phyloP scores from a whole-genome alignment of 768 basidiomycete species.

The Xerocomellus chrysenteron region DNA sequence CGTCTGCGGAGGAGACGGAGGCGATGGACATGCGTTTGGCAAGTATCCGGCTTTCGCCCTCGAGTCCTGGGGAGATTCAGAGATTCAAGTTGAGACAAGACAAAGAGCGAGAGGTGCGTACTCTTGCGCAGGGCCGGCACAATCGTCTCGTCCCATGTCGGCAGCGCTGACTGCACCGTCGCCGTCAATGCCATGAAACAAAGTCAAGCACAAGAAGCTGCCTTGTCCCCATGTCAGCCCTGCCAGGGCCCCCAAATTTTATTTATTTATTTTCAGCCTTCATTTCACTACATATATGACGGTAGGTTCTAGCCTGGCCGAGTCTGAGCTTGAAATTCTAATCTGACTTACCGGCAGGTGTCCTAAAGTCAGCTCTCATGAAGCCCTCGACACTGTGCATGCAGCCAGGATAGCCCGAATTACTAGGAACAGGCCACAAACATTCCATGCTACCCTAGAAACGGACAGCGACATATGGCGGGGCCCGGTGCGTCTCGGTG shows the following conservation, averaged over 20 bases:
- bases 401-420: too few species aligned
- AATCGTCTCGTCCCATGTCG: slow-evolving; percentile 80
- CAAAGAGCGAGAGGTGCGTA: slow-evolving; percentile 33
- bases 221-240: slow-evolving; percentile 3
- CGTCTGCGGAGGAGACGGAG: slow-evolving; percentile 59
- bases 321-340: too few species aligned
- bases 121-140: slow-evolving; percentile 80
- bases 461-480: too few species aligned
- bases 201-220: neutral
- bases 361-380: too few species aligned
- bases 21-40: slow-evolving; percentile 74
- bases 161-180: slow-evolving; percentile 37
- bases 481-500: too few species aligned
- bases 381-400: too few species aligned
- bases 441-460: too few species aligned
- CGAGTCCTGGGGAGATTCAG: slow-evolving; percentile 53
- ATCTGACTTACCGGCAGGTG: too few species aligned
- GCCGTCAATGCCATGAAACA: slow-evolving; percentile 43
- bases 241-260: neutral
- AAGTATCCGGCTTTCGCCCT: slow-evolving; percentile 77
- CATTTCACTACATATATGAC: too few species aligned
- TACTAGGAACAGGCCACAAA: too few species aligned
- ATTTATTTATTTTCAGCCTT: slow-evolving; percentile 1
- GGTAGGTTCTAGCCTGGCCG: too few species aligned
- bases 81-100: neutral